phyloP scores from a whole-genome alignment of 208 protist species.

The Acanthamoeba sp. region DNA sequence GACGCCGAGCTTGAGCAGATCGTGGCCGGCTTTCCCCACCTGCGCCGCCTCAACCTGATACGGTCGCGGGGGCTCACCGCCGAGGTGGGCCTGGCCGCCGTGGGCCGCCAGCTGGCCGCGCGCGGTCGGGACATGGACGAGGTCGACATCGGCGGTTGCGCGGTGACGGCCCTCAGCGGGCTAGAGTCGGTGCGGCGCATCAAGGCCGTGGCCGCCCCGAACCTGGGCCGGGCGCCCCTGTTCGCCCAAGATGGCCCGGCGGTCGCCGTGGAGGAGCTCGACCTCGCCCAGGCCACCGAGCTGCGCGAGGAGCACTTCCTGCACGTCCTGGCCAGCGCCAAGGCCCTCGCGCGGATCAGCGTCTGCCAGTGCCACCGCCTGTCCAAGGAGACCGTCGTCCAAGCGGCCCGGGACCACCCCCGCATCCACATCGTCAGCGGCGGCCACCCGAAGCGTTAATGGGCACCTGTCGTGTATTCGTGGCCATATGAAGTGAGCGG shows the following conservation, averaged over 20 bases:
- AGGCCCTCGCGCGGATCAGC: conserved; percentile 12
- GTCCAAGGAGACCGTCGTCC: not conserved
- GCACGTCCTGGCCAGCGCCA: not conserved
- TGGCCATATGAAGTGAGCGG: too few species aligned
- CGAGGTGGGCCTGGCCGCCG: not conserved
- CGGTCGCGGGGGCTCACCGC: not conserved
- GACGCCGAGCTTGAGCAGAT: not conserved
- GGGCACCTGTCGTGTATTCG: too few species aligned
- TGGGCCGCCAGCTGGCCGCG: too few species aligned
- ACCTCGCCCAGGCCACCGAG: not conserved
- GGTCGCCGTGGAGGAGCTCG: not conserved
- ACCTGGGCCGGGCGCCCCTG: not conserved
- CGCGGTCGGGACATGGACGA: too few species aligned
- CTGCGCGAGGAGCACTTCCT: not conserved
- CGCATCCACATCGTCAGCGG: not conserved
- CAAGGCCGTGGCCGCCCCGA: not conserved
- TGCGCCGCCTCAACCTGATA: conserved; percentile 11
- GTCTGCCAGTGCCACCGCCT: not conserved
- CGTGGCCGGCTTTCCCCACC: not conserved
- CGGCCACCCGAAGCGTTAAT: too few species aligned
- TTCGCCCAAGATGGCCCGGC: not conserved
- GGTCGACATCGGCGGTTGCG: too few species aligned
- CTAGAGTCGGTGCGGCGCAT: not conserved
- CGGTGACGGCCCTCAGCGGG: too few species aligned
- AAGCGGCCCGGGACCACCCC: not conserved